Evolutionary conservation across 2,329 filamentous ascomycete genomes (phyloP).

Genomic region (Fusarium beomiforme): DNA sequence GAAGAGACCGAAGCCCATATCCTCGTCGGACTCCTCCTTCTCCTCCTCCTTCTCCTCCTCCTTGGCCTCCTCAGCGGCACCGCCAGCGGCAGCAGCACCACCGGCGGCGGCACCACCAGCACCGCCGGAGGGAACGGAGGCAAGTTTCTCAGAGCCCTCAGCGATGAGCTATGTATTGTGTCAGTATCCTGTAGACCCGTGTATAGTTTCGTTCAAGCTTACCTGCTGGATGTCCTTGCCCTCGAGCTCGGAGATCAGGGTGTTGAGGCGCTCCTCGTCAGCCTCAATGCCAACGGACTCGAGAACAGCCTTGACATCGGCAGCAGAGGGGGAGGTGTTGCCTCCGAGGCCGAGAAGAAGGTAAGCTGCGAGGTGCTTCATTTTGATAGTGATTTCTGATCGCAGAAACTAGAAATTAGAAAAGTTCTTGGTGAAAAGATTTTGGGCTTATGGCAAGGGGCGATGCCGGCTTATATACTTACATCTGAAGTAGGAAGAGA

Average conservation of each 20-base stretch:
- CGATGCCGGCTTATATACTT: constrained; percentile 44
- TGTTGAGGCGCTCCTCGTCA: constrained; percentile 84
- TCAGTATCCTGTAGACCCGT: constrained; percentile 27
- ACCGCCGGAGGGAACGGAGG: constrained; percentile 95
- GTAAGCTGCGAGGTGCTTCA: constrained; percentile 99
- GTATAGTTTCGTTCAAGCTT: constrained; percentile 48
- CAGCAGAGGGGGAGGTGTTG: constrained; percentile 87
- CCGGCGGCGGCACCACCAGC: constrained; percentile 75
- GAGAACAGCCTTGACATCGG: constrained; percentile 89
- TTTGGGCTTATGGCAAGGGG: not conserved
- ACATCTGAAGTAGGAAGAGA: constrained; percentile 57
- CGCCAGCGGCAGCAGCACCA: constrained; percentile 74
- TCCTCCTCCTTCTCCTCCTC: constrained; percentile 83
- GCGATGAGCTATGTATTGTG: constrained; percentile 77
- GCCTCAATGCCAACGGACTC: constrained; percentile 95
- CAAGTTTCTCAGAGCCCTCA: constrained; percentile 91
- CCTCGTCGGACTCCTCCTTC: constrained; percentile 72
- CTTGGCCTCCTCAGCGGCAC: constrained; percentile 74
- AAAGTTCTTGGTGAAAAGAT: constrained; percentile 18
- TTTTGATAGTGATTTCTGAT: constrained; percentile 69
- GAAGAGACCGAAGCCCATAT: constrained; percentile 82
- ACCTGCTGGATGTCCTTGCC: constrained; percentile 96
- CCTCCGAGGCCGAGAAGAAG: constrained; percentile 95
- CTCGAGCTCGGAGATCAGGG: constrained; percentile 89
- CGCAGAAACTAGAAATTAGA: constrained; percentile 33